Base-by-base conservation (phyloP, 1,139 yeast genomes). In the Petasospora fabianii region DNA sequence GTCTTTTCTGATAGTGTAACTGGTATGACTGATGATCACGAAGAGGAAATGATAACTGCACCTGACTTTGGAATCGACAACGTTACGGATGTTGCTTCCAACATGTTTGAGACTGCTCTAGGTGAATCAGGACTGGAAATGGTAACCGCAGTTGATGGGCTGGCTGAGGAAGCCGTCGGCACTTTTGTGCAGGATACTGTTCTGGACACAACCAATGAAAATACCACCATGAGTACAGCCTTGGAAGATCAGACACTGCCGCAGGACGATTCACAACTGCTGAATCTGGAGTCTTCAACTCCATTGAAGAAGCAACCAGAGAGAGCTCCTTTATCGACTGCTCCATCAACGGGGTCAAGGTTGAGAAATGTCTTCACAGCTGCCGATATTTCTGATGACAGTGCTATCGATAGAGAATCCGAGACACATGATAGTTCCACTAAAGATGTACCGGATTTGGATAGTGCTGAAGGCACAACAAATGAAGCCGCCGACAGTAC, bases 51-150 rank as follows among this genome's bases (percentile, higher is more conserved):
- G 11, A 18, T 10, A 1, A 11, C 34, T 3, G 36, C 37, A 5
- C 30, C 19, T 7, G 32, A 36, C n/a, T 34, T 35, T 12, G 26
- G 29, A 14, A 6, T 27, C 9, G 35, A 34, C 6, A 26, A 32
- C 6, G 27, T 24, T 17, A 24, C 22, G 3, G 38, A 32, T 6
- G 27, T 31, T 18, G 42, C 41, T 11, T 32, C 40, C 15, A 33
- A 39, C 6, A 33, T 35, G 39, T 35, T 43, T 27, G 44, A 43
- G 22, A 39, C 42, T 9, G 47, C 49, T 4, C 34, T 43, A 5
- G 49, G 46, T 20, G 47, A 46, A 30, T 28, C 45, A 4, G 44
- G 36, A 12, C 27, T 32, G 15, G 32, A 31, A 3, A 18, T 43
- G 24, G 41, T 30, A 14, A 38, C 42, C 2, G 35, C 41, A 14